Conservation (phyloP, 2,329 filamentous ascomycete species). For the Microcyclospora pomicola region DNA sequence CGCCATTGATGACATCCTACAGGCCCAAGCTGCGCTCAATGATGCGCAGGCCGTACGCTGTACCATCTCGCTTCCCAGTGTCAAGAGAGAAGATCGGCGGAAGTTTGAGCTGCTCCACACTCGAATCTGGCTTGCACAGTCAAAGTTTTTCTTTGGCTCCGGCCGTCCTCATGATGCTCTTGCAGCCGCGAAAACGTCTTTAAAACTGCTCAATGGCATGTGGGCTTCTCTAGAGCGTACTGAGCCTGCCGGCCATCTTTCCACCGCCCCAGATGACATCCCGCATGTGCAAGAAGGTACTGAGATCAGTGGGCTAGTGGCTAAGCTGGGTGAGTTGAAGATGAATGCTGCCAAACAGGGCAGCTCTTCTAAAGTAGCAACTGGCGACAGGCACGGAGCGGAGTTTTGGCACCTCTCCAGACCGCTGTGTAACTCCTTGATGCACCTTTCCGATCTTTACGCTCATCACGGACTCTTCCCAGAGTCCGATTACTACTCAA, state of each 20-base stretch:
- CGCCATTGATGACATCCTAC: conserved; percentile 10
- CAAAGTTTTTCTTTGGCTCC: conserved; percentile 8
- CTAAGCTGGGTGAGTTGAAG: background rate
- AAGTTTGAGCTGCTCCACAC: conserved; percentile 13
- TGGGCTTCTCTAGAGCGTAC: conserved; percentile 15
- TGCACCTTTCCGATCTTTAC: conserved; percentile 64
- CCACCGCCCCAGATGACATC: too few species aligned
- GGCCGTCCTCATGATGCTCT: conserved; percentile 12
- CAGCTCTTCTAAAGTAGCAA: conserved; percentile 3
- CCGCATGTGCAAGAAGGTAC: too few species aligned
- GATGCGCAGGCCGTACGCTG: conserved; percentile 8
- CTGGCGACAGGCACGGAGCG: conserved; percentile 39
- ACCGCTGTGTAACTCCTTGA: conserved; percentile 55
- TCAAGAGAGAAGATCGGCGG: conserved; percentile 10
- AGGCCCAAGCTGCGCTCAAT: conserved; percentile 8
- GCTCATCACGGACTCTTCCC: conserved; percentile 74
- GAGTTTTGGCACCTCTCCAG: conserved; percentile 69
- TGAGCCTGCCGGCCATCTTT: too few species aligned
- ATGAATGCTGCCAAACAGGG: conserved; percentile 7
- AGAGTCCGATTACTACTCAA: conserved; percentile 76
- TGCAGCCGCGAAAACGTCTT: conserved; percentile 15
- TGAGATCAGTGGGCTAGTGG: background rate
- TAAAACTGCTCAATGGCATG: conserved; percentile 15
- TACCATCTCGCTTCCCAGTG: conserved; percentile 5
- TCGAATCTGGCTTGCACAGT: conserved; percentile 17